Evolutionary conservation across 2,329 filamentous ascomycete species (phyloP).

Genomic region (Venturia nashicola): DNA sequence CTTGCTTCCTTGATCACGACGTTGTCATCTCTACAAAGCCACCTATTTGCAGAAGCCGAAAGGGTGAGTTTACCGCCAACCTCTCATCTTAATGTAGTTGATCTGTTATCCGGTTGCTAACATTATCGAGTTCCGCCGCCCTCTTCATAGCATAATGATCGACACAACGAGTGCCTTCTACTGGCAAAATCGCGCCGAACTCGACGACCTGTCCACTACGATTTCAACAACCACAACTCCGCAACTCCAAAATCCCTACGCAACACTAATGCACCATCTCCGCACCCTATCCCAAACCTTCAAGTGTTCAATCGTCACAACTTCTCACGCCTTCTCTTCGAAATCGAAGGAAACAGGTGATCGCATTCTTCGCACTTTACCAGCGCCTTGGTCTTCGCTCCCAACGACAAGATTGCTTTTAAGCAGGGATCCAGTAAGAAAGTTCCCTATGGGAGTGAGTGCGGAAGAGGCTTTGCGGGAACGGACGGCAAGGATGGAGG

Average conservation of each 20-base stretch:
- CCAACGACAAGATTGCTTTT: conserved; percentile 23
- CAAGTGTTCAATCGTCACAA: conserved; percentile 17
- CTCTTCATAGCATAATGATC: conserved; percentile 39
- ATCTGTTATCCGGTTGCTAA: conserved; percentile 11
- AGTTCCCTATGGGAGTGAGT: conserved; percentile 26
- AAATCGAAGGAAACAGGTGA: conserved; percentile 9
- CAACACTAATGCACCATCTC: neutral
- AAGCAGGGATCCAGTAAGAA: conserved; percentile 20
- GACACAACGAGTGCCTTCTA: conserved; percentile 44
- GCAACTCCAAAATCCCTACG: conserved; percentile 2
- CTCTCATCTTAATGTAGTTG: neutral
- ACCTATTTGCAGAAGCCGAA: conserved; percentile 31
- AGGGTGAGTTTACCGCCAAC: neutral
- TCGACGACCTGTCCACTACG: neutral
- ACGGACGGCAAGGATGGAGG: conserved; percentile 21
- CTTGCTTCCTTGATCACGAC: conserved; percentile 38
- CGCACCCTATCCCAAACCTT: conserved; percentile 11
- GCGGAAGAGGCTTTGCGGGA: conserved; percentile 26
- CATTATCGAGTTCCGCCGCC: conserved; percentile 35
- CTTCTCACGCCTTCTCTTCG: conserved; percentile 12
- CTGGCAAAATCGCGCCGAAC: conserved; percentile 34
- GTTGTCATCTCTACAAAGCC: conserved; percentile 32
- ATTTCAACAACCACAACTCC: neutral
- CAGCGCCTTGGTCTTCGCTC: conserved; percentile 19
- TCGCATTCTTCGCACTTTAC: conserved; percentile 12